Conservation (phyloP, 345 rosid species). For the Lepidium sativum region DNA sequence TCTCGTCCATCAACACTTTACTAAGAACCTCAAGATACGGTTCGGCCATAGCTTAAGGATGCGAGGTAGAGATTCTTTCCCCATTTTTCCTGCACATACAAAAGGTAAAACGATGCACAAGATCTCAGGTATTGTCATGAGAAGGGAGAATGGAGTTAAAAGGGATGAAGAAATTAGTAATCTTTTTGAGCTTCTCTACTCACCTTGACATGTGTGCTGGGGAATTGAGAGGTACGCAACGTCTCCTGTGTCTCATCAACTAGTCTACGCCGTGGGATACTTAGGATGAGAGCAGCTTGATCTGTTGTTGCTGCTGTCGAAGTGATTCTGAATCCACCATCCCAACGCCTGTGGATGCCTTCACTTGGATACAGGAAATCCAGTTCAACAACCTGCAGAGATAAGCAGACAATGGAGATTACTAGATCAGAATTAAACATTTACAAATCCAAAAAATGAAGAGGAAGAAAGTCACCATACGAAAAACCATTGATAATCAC, state of each 20-base stretch:
- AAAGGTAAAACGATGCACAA: background rate
- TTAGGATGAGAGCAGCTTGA: conserved; percentile 87
- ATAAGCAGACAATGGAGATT: background rate
- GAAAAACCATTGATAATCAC: background rate
- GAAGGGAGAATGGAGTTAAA: background rate
- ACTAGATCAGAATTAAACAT: background rate
- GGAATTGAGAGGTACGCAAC: conserved; percentile 85
- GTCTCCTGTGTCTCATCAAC: conserved; percentile 97
- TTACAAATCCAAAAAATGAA: background rate
- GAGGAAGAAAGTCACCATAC: background rate
- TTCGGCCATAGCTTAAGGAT: conserved; percentile 67
- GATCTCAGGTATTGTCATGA: background rate
- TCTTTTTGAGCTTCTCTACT: background rate
- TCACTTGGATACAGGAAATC: conserved; percentile 99
- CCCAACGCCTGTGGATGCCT: conserved; percentile 96
- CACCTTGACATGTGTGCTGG: conserved; percentile 96
- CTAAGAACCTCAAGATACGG: conserved; percentile 43
- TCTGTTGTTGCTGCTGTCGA: conserved; percentile 91
- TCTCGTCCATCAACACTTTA: conserved; percentile 3
- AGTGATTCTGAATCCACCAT: conserved; percentile 82
- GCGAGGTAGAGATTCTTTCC: conserved; percentile 76
- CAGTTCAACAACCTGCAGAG: conserved; percentile 77
- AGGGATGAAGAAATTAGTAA: background rate
- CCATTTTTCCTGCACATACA: conserved; percentile 65
- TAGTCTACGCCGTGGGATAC: conserved; percentile 72